A percentile compares a stretch with the other conserved stretches of the same genome.
phyloP scores from a whole-genome alignment of 352 stramenopile species.

The Phytopythium chamaehyphon region DNA sequence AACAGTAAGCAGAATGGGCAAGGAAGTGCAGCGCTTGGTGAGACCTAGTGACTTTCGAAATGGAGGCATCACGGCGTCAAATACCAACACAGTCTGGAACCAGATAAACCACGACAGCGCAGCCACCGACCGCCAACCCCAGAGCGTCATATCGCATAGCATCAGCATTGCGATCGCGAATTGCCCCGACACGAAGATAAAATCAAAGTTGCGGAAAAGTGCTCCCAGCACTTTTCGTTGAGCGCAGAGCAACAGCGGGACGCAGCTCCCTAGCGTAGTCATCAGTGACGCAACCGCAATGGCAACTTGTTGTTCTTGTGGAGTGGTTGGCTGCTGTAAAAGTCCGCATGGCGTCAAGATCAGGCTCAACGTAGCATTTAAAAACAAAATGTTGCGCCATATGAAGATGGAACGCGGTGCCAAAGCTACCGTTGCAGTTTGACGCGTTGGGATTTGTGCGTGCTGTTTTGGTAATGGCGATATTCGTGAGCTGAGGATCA shows the following conservation, averaged over 20 bases:
- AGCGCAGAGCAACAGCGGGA: conserved; percentile 2
- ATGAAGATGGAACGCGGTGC: no score
- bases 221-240: conserved; percentile 19
- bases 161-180: conserved; percentile 20
- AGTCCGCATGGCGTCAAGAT: background rate
- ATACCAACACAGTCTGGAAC: conserved; percentile 24
- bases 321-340: background rate
- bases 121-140: conserved; percentile 20
- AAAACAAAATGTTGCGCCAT: no score
- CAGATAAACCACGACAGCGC: conserved; percentile 21
- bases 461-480: background rate
- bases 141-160: conserved; percentile 21
- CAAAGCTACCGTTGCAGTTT: no score
- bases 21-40: conserved; percentile 17
- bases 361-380: background rate
- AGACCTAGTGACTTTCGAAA: conserved; percentile 13
- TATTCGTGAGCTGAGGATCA: background rate
- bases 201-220: conserved; percentile 31
- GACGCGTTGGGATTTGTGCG: background rate
- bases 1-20: conserved; percentile 14
- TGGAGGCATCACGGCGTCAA: conserved; percentile 25
- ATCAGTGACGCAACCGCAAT: background rate
- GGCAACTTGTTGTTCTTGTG: background rate
- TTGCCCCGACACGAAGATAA: conserved; percentile 28
- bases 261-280: background rate